phyloP scores from a whole-genome alignment of 2,329 filamentous ascomycete species.

The Trichoderma arundinaceum region DNA sequence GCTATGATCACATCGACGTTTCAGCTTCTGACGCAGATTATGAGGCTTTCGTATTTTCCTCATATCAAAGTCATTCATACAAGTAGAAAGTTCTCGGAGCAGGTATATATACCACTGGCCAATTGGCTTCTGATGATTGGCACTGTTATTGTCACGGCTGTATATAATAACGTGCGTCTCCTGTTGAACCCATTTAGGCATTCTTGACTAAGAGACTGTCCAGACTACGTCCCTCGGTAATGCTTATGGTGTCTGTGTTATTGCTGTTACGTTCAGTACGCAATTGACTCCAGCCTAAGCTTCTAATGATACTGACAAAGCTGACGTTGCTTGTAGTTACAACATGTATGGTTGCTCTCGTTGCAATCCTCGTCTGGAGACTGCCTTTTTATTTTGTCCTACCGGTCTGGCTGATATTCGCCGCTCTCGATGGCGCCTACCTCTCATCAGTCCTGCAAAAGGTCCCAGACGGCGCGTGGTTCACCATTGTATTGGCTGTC shows the following conservation, averaged over 20 bases:
- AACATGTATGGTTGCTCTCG: slow-evolving; percentile 74
- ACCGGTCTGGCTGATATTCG: slow-evolving; percentile 66
- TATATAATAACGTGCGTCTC: slow-evolving; percentile 69
- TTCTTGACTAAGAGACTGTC: not conserved
- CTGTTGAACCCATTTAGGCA: not conserved
- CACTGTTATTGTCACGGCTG: slow-evolving; percentile 73
- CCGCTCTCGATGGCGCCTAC: slow-evolving; percentile 70
- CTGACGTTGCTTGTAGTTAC: slow-evolving; percentile 51
- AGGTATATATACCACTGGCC: slow-evolving; percentile 75
- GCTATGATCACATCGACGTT: slow-evolving; percentile 80
- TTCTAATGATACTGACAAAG: not conserved
- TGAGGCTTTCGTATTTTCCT: slow-evolving; percentile 74
- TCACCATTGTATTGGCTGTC: slow-evolving; percentile 69
- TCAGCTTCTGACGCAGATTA: slow-evolving; percentile 71
- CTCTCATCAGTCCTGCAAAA: slow-evolving; percentile 73
- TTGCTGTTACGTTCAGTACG: slow-evolving; percentile 72
- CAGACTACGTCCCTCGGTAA: slow-evolving; percentile 70
- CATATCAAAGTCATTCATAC: slow-evolving; percentile 77
- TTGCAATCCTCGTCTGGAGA: slow-evolving; percentile 75
- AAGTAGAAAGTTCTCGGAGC: slow-evolving; percentile 71
- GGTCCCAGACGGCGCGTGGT: slow-evolving; percentile 78
- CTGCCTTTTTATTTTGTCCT: slow-evolving; percentile 65
- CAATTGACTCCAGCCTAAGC: not conserved
- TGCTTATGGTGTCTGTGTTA: slow-evolving; percentile 80
- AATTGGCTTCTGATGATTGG: slow-evolving; percentile 81